Conservation (phyloP, 1,284 basidiomycete species). For the Moesziomyces globuligerus region DNA sequence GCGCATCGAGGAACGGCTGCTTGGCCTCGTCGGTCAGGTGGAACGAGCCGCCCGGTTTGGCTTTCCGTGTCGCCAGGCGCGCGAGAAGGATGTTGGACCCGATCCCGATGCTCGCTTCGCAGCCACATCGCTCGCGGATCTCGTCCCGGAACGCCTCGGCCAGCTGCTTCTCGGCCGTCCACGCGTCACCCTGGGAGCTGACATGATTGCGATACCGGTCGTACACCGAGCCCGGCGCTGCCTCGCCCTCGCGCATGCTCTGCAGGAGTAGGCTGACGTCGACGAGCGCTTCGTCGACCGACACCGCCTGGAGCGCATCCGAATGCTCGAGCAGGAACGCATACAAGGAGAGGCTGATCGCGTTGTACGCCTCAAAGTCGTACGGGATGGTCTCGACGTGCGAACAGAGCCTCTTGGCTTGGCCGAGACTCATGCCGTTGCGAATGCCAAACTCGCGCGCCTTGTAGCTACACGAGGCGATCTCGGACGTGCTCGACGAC, state of each 20-base stretch:
- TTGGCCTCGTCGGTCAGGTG: slow-evolving; percentile 75
- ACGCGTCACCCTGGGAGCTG: slow-evolving; percentile 35
- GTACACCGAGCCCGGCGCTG: slow-evolving; percentile 15
- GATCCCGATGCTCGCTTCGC: slow-evolving; percentile 85
- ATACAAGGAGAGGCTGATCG: slow-evolving; percentile 83
- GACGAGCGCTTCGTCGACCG: slow-evolving; percentile 92
- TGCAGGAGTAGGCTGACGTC: slow-evolving; percentile 80
- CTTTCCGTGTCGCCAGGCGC: slow-evolving; percentile 85
- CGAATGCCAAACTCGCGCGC: slow-evolving; percentile 86
- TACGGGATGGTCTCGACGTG: slow-evolving; percentile 84
- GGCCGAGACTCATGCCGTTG: slow-evolving; percentile 87
- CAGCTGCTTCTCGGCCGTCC: slow-evolving; percentile 68
- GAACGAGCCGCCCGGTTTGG: slow-evolving; percentile 87
- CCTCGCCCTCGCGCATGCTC: slow-evolving; percentile 41
- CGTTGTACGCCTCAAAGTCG: slow-evolving; percentile 75
- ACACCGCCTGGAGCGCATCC: slow-evolving; percentile 92
- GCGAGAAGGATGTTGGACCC: slow-evolving; percentile 90
- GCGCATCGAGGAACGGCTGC: slow-evolving; percentile 73
- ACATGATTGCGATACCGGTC: slow-evolving; percentile 30
- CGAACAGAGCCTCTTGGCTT: slow-evolving; percentile 56
- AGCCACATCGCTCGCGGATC: slow-evolving; percentile 80
- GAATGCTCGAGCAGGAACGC: slow-evolving; percentile 87
- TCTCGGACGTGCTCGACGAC: slow-evolving; percentile 72
- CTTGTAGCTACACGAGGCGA: slow-evolving; percentile 94
- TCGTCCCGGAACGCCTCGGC: slow-evolving; percentile 83